phyloP scores from a whole-genome alignment of 306 rosid species.

The Sicyos baderoa region DNA sequence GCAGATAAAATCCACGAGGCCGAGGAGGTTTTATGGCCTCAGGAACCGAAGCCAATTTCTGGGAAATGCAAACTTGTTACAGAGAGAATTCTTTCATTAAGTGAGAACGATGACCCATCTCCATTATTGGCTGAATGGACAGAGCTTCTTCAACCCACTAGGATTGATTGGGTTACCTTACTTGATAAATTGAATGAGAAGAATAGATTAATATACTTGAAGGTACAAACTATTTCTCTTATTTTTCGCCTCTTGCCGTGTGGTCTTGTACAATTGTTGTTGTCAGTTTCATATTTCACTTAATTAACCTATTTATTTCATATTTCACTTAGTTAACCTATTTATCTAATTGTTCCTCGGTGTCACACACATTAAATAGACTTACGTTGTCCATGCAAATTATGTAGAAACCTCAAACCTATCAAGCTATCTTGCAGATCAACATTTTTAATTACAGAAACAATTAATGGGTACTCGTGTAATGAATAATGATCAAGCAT shows the following conservation, averaged over 20 bases:
- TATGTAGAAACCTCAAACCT: background rate
- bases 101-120: slow-evolving; percentile 40
- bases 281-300: background rate
- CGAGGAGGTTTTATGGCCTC: slow-evolving; percentile 49
- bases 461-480: background rate
- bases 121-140: slow-evolving; percentile 61
- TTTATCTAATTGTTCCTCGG: background rate
- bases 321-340: background rate
- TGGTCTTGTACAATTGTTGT: background rate
- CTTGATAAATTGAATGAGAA: slow-evolving; percentile 56
- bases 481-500: background rate
- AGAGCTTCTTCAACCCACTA: slow-evolving; percentile 63
- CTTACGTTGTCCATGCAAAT: background rate
- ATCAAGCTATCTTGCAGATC: background rate
- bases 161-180: slow-evolving; percentile 64
- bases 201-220: slow-evolving; percentile 42
- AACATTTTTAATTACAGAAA: too few species aligned
- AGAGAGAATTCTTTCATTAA: slow-evolving; percentile 41
- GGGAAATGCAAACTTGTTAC: slow-evolving; percentile 62
- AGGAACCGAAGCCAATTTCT: slow-evolving; percentile 54
- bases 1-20: slow-evolving; percentile 68
- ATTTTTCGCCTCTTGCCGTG: background rate
- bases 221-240: slow-evolving; percentile 37
- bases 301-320: background rate
- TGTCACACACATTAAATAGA: slow-evolving; percentile 1